Evolutionary conservation across 2,329 filamentous ascomycete species (phyloP), one percentile per base, ranked within the genome.

Genomic region (Sporothrix pseudoabietina): DNA sequence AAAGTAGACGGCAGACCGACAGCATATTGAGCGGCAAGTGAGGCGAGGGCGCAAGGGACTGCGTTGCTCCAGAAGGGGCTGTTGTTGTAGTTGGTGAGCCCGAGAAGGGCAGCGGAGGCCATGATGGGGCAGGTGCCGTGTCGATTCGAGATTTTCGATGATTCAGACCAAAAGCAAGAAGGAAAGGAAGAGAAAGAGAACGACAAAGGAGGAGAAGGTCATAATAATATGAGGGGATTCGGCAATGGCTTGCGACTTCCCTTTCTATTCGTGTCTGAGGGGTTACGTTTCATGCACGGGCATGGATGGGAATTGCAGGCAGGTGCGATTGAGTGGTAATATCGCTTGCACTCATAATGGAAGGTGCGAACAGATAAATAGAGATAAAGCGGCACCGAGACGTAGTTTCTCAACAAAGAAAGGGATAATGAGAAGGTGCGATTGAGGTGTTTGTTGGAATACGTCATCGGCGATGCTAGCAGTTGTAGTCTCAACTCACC

Each of bases 11-110:
- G 90, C 1, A 90, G 79, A 4, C 88, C 90, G 7, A 88, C 87
- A 55, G 85, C 87, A 9, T 86, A 83, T 81, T 92, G 90, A 65
- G 92, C 83, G 1, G 87, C 87, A 76, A 89, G 89, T 1, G 89
- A 89, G 10, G 90, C 85, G 6, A 86, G 86, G 14, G 91, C 85
- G 49, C 86, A 86, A 1, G 90, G 90, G 2, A 91, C 83, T 10
- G 91, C 81, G 0, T 88, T 90, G 59, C 88, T 85, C 44, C 14
- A 92, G 83, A 73, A 92, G 86, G 1, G 90, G 89, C 44, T 49
- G 71, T 82, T 87, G 74, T 84, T 84, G 83, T 88, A 91, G 79
- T 88, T 87, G 41, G 89, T 91, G 10, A 86, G 80, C 77, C 86
- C 84, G 49, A 92, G 87, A 70, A 92, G 80, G 68, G 82, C 81